Evolutionary conservation across 176 grass and related monocot genomes (phyloP), one percentile per base, ranked within the genome.

Genomic region (Eragrostis curvula): DNA sequence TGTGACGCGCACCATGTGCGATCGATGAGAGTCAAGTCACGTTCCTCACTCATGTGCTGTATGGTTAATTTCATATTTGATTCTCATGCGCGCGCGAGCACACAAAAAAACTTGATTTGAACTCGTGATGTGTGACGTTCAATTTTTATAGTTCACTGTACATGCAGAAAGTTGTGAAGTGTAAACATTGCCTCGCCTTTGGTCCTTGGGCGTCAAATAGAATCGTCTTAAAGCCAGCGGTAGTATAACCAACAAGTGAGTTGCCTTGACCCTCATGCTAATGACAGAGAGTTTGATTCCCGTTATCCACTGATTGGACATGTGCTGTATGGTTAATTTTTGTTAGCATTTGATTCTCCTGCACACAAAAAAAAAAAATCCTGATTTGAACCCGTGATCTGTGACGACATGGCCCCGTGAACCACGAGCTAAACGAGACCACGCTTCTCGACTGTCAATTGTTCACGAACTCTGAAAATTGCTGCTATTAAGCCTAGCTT

Each of bases 281-380:
- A 61, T 79, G 29, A 67, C 63, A 79, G 32, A 67, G 46, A 79
- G 45, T 52, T 51, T 67, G 47, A 12, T 68, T 79, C 63, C 61
- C 62, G 42, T 62, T 41, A 0, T 18, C 12, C 4, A 20, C 45
- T 39, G 16, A 8, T 47, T 28, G 56, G 24, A 8, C 56, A 59
- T 46, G 50, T 66, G 46, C 51, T 66, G 43, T n/a, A 11, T 64
- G 18, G 27, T 66, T 66, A 52, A 41, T 67, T 40, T 49, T 25
- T 25, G 12, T 18, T n/a, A n/a, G n/a, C n/a, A 25, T 63, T 23
- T 6, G 59, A 32, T 14, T 23, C 20, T 50, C 28, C 30, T 6
- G 18, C 16, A n/a, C 52, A 0, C 45, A 21, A 13, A 65, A 36
- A 16, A 9, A 7, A 6, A n/a, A n/a, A n/a, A n/a, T n/a, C 9